phyloP scores from a whole-genome alignment of 2,329 filamentous ascomycete species.

The Nannizzia gypsea region DNA sequence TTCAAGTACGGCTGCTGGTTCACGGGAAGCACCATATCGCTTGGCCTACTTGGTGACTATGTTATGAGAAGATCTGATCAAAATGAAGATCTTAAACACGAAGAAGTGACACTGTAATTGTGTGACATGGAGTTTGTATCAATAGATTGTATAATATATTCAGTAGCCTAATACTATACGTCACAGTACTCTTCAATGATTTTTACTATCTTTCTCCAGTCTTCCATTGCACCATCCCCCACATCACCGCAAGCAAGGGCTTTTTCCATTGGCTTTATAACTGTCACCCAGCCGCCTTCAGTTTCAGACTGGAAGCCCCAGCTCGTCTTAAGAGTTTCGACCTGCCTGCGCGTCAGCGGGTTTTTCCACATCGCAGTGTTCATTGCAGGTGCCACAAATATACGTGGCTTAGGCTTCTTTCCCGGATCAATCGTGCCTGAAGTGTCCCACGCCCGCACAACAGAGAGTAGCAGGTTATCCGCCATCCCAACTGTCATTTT shows the following conservation, averaged over 20 bases:
- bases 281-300: constrained; percentile 29
- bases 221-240: constrained; percentile 65
- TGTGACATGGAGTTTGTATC: neutral
- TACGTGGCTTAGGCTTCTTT: constrained; percentile 42
- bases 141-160: neutral
- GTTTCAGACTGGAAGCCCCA: constrained; percentile 42
- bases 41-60: constrained; percentile 48
- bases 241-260: constrained; percentile 65
- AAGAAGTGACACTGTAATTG: neutral
- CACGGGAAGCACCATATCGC: constrained; percentile 47
- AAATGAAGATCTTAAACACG: neutral
- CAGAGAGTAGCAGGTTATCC: constrained; percentile 61
- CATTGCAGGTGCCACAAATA: constrained; percentile 66
- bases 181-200: constrained; percentile 42
- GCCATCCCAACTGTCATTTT: constrained; percentile 69
- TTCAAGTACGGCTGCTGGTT: constrained; percentile 51
- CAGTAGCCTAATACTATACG: neutral
- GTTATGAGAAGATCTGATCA: constrained; percentile 16
- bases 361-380: constrained; percentile 81
- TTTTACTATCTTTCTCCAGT: constrained; percentile 60
- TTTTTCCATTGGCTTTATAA: constrained; percentile 24
- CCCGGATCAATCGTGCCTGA: constrained; percentile 30
- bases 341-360: constrained; percentile 60
- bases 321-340: constrained; percentile 55
- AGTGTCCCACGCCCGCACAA: constrained; percentile 79